These are phyloP conservation scores for Pseudozyma hubeiensis DNA, from an alignment of 1,284 basidiomycete genomes.

Conservation along the genomic window DNA sequence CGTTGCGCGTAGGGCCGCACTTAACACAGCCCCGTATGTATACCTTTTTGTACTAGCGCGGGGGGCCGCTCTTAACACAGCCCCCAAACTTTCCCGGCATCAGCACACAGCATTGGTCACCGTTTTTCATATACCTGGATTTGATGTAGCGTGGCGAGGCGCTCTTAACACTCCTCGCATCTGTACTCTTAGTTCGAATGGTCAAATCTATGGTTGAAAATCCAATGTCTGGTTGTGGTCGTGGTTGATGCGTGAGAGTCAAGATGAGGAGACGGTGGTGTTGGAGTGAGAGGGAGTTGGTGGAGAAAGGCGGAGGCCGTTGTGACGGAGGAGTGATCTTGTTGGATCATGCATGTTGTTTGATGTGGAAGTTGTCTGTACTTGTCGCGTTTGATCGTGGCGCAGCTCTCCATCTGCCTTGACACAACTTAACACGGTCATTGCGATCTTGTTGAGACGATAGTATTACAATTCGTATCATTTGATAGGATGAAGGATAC, in stretches of 20 bases:
- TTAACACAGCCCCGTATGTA: constrained; percentile 48
- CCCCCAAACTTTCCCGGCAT: constrained; percentile 8
- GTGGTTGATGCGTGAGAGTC: no score
- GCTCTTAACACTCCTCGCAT: constrained; percentile 58
- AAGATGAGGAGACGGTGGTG: no score
- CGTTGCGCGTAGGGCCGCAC: constrained; percentile 47
- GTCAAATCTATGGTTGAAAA: constrained; percentile 46
- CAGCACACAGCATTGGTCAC: constrained; percentile 18
- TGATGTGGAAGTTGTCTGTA: no score
- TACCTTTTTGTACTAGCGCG: constrained; percentile 25
- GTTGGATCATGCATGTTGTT: no score
- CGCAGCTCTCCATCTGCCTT: no score
- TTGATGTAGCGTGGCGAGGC: constrained; percentile 52
- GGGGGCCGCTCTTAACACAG: constrained; percentile 53
- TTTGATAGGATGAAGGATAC: no score
- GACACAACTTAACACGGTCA: no score
- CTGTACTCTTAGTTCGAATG: constrained; percentile 13
- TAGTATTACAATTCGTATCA: constrained; percentile 24
- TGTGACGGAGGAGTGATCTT: no score
- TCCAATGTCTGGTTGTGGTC: not conserved
- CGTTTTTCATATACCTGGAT: constrained; percentile 43
- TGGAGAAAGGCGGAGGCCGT: no score
- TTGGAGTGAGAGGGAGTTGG: no score
- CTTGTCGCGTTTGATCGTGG: no score
- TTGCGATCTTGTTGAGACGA: not conserved